phyloP scores from a whole-genome alignment of 345 rosid genomes.

The Citrus mangshanensis region DNA sequence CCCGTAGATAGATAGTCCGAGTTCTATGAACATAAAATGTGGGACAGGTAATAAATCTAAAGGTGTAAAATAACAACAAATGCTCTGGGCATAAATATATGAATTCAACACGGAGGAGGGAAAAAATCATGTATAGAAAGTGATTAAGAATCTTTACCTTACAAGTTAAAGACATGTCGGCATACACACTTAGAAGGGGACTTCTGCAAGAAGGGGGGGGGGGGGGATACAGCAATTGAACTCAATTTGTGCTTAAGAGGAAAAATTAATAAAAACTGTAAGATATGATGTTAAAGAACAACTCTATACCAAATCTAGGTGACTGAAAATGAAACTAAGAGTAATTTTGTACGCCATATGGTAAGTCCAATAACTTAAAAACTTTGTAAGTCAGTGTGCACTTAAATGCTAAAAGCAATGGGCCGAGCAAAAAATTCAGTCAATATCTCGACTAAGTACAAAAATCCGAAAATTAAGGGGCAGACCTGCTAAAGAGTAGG shows the following conservation, averaged over 20 bases:
- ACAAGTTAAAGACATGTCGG: constrained; percentile 93
- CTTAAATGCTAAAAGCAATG: background rate
- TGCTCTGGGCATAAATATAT: background rate
- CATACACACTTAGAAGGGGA: constrained; percentile 87
- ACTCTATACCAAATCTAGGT: background rate
- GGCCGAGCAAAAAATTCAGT: background rate
- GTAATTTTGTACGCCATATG: background rate
- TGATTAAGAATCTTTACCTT: constrained; percentile 51
- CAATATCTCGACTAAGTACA: background rate
- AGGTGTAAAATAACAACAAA: background rate
- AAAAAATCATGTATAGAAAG: background rate
- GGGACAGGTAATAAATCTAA: background rate
- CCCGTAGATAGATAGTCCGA: background rate
- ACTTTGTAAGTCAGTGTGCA: background rate
- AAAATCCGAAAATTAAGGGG: background rate
- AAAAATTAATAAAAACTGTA: background rate
- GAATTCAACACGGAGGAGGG: constrained; percentile 8
- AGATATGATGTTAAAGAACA: background rate
- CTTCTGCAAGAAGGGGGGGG: constrained; percentile 50
- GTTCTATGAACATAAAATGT: background rate
- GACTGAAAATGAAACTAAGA: background rate
- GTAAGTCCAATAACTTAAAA: background rate
- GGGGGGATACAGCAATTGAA: background rate
- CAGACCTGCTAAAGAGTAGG: constrained; percentile 92
- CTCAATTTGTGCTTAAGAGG: background rate